phyloP scores from a whole-genome alignment of 768 basidiomycete species.

The Boletales sp. region DNA sequence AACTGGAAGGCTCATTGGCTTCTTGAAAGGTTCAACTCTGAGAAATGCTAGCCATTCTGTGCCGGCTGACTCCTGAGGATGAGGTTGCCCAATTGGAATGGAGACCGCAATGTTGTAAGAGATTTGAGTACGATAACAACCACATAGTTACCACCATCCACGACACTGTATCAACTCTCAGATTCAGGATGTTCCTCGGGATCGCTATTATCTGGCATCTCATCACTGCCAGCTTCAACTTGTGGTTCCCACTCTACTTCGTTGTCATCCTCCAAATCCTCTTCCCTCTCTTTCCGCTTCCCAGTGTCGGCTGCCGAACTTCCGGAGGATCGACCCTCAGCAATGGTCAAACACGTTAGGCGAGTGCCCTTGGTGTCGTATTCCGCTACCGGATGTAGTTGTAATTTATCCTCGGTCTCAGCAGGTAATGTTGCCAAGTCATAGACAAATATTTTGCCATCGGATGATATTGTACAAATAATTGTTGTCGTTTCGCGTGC shows the following conservation, averaged over 20 bases:
- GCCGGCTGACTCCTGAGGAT: no score
- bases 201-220: no score
- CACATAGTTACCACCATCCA: no score
- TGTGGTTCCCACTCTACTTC: slow-evolving; percentile 30
- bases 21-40: no score
- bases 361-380: slow-evolving; percentile 88
- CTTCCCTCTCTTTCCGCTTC: slow-evolving; percentile 37
- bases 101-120: no score
- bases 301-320: slow-evolving; percentile 16
- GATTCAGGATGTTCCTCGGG: no score
- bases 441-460: slow-evolving; percentile 79
- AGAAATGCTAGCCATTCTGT: no score
- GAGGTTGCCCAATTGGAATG: no score
- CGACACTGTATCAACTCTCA: no score
- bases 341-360: slow-evolving; percentile 69
- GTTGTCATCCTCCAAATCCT: slow-evolving; percentile 31
- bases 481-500: slow-evolving; percentile 50
- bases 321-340: slow-evolving; percentile 42
- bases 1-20: no score
- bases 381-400: slow-evolving; percentile 53
- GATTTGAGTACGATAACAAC: no score
- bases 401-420: slow-evolving; percentile 16
- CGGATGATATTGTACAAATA: slow-evolving; percentile 80
- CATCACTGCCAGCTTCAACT: neutral
- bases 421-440: slow-evolving; percentile 55